phyloP scores from a whole-genome alignment of 2,329 filamentous ascomycete genomes.

The Fusarium ramigenum region DNA sequence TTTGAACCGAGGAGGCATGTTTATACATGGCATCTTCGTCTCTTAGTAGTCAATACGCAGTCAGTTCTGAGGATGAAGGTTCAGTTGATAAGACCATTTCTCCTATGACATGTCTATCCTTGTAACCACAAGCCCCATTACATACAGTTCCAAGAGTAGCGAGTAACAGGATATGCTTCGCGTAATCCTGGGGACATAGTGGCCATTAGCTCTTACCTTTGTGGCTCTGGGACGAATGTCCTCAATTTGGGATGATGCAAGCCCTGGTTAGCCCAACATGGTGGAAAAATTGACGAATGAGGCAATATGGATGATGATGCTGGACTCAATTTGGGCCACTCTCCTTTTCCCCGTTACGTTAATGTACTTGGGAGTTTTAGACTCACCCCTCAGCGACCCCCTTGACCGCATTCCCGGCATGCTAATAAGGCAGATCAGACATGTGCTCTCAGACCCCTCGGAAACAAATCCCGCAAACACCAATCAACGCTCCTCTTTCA shows the following conservation, averaged over 20 bases:
- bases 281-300: background rate
- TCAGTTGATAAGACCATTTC: background rate
- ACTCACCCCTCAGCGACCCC: background rate
- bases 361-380: background rate
- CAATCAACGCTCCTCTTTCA: background rate
- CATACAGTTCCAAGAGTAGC: background rate
- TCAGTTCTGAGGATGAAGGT: background rate
- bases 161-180: background rate
- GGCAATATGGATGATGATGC: too few species aligned
- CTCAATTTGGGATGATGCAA: background rate
- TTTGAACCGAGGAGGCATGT: background rate
- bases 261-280: accelerated
- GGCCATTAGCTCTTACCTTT: background rate
- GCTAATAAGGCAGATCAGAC: background rate
- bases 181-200: background rate
- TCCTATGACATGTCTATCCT: accelerated
- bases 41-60: too few species aligned
- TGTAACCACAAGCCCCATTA: accelerated
- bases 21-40: background rate
- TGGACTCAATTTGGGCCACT: background rate
- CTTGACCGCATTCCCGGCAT: background rate
- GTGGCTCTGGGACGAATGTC: background rate
- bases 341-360: background rate
- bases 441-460: background rate
- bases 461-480: background rate